Conservation (phyloP, 768 basidiomycete genomes). For the Mycena kentingensis region DNA sequence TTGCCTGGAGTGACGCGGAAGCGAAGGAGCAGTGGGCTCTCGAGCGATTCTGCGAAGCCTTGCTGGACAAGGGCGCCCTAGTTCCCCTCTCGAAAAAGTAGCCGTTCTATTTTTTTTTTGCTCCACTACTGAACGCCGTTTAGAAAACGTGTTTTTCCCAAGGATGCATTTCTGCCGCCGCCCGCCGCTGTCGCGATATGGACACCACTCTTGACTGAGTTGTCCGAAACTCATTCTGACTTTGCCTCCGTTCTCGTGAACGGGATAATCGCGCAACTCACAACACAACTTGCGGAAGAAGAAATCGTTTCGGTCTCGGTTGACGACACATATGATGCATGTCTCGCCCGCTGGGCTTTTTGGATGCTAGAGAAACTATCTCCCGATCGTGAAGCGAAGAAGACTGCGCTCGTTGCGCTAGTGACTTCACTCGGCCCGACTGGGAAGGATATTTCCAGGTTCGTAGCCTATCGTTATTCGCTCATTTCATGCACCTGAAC, state of each 20-base stretch:
- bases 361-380: constrained; percentile 57
- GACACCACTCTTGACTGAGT: constrained; percentile 61
- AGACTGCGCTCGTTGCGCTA: constrained; percentile 46
- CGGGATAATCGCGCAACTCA: constrained; percentile 43
- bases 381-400: constrained; percentile 41
- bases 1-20: constrained; percentile 58
- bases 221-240: constrained; percentile 56
- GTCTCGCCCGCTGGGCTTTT: constrained; percentile 68
- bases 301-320: constrained; percentile 23
- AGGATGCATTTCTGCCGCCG: constrained; percentile 51
- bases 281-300: constrained; percentile 19
- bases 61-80: constrained; percentile 72
- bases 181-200: constrained; percentile 59
- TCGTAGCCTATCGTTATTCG: no score
- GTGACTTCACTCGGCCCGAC: constrained; percentile 51
- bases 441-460: no score
- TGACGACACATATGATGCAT: constrained; percentile 45
- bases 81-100: constrained; percentile 88
- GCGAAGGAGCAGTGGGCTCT: constrained; percentile 66
- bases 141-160: constrained; percentile 58
- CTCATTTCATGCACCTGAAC: no score
- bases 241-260: constrained; percentile 53
- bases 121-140: constrained; percentile 50
- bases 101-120: constrained; percentile 40
- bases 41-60: constrained; percentile 62